Conservation (phyloP, 2,329 filamentous ascomycete species). For the Trichophyton equinum region DNA sequence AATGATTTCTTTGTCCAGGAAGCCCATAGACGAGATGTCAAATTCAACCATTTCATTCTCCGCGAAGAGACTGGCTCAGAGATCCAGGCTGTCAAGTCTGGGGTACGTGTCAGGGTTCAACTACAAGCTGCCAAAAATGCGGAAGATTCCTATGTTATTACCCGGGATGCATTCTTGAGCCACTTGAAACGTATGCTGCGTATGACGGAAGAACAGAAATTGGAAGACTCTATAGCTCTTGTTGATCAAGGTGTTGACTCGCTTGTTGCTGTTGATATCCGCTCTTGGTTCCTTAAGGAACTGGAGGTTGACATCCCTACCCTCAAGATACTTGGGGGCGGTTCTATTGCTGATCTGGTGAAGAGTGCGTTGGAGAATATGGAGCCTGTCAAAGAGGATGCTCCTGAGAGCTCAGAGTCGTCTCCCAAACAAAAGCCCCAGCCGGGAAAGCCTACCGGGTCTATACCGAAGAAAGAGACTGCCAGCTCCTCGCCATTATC, state of each 20-base stretch:
- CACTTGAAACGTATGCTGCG: background rate
- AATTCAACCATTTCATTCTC: background rate
- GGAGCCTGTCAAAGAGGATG: background rate
- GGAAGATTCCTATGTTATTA: background rate
- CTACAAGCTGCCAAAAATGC: background rate
- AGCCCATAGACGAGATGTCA: background rate
- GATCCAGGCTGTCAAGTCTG: background rate
- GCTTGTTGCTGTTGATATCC: conserved; percentile 12
- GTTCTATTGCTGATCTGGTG: background rate
- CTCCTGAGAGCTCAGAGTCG: background rate
- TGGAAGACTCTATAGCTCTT: conserved; percentile 8
- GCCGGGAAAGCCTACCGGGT: background rate
- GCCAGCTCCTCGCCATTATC: background rate
- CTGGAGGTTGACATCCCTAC: conserved; percentile 11
- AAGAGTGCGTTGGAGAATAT: conserved; percentile 6
- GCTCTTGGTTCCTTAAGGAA: conserved; percentile 13
- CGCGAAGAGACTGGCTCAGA: background rate
- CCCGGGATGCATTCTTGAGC: background rate
- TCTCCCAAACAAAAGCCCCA: background rate
- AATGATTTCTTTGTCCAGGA: background rate
- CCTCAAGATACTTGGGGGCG: conserved; percentile 9
- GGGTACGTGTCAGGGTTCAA: background rate
- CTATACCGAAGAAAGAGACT: background rate
- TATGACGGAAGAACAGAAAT: background rate
- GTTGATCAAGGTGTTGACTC: conserved; percentile 12